Conservation (phyloP, 345 rosid species). For the Hirschfeldia incana region DNA sequence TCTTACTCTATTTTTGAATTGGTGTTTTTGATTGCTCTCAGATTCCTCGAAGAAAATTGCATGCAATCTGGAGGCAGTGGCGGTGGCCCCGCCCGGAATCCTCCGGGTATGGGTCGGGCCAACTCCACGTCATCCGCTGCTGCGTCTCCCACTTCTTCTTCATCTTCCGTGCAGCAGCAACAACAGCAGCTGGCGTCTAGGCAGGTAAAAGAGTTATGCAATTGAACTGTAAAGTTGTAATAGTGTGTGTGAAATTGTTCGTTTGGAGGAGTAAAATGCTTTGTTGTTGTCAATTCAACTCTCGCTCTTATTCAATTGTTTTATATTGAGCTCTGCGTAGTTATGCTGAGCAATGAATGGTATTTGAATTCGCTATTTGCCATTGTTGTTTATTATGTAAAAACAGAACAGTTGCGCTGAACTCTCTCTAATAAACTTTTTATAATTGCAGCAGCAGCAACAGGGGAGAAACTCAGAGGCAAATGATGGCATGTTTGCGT, state of each 20-base stretch:
- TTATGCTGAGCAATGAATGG: too few species aligned
- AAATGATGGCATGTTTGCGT: conserved; percentile 71
- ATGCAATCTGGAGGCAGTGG: conserved; percentile 92
- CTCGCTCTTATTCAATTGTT: too few species aligned
- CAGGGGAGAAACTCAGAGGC: conserved; percentile 73
- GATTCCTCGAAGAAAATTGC: conserved; percentile 37
- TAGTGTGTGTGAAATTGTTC: not conserved
- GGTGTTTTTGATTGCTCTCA: not conserved
- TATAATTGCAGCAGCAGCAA: conserved; percentile 62
- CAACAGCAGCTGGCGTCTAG: conserved; percentile 62
- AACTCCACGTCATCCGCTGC: conserved; percentile 89
- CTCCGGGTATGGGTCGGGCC: conserved; percentile 63
- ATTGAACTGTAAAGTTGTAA: not conserved
- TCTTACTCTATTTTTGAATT: conserved; percentile 5
- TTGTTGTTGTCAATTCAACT: not conserved
- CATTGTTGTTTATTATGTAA: not conserved
- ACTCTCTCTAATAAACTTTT: not conserved
- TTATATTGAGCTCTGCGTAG: too few species aligned
- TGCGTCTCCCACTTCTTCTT: conserved; percentile 93
- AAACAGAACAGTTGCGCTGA: not conserved
- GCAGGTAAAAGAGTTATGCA: conserved; percentile 52
- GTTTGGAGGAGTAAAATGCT: not conserved
- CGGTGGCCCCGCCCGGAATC: conserved; percentile 76
- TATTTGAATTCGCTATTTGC: too few species aligned
- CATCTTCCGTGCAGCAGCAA: conserved; percentile 81